phyloP scores from a whole-genome alignment of 2,329 filamentous ascomycete species.

The Waltergamsia citrina region DNA sequence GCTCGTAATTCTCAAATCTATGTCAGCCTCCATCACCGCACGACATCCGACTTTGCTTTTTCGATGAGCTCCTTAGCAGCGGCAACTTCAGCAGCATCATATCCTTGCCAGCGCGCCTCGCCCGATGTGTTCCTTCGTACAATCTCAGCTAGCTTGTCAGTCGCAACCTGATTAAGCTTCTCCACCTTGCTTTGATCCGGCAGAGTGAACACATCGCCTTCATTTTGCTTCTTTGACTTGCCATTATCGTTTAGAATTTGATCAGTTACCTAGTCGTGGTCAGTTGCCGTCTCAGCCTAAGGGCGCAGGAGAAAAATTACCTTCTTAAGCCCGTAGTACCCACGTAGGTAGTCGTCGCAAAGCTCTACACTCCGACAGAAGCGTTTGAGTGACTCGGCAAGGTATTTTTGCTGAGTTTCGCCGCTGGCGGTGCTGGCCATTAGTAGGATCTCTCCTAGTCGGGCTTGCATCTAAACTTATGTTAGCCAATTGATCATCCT shows the following conservation, averaged over 20 bases:
- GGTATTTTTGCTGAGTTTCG: constrained; percentile 37
- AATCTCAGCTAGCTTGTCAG: constrained; percentile 67
- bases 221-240: constrained; percentile 34
- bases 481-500: too few species aligned
- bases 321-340: constrained; percentile 84
- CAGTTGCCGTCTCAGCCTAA: background rate
- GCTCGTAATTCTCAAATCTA: too few species aligned
- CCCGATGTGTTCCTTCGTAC: constrained; percentile 51
- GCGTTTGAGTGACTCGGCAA: constrained; percentile 68
- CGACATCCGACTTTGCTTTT: constrained; percentile 23
- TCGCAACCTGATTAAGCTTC: constrained; percentile 63
- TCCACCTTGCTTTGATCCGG: constrained; percentile 51
- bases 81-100: constrained; percentile 60
- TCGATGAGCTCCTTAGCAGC: constrained; percentile 61
- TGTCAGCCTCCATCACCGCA: constrained; percentile 1
- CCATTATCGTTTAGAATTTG: constrained; percentile 34
- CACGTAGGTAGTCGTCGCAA: constrained; percentile 85
- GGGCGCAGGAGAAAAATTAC: constrained; percentile 25
- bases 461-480: constrained; percentile 67
- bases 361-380: constrained; percentile 90
- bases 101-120: constrained; percentile 63
- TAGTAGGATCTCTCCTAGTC: constrained; percentile 74
- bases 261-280: constrained; percentile 31
- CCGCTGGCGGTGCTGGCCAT: constrained; percentile 47
- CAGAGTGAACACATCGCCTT: constrained; percentile 38